phyloP scores from a whole-genome alignment of 331 rosid species.

The Erythrophleum ivorense region DNA sequence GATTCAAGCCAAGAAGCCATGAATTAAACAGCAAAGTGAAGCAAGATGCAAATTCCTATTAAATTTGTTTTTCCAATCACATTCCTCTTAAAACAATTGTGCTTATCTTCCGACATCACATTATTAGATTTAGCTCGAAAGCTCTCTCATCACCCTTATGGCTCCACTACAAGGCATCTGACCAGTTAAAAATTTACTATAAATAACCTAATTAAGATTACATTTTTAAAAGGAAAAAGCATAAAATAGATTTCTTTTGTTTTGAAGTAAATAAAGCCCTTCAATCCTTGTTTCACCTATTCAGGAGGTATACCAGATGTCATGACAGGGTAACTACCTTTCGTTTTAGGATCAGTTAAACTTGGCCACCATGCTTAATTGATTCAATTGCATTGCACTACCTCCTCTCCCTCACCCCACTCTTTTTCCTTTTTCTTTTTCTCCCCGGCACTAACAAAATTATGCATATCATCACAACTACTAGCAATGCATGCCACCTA shows the following conservation, averaged over 20 bases:
- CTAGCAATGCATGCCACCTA: too few species aligned
- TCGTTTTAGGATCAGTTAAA: too few species aligned
- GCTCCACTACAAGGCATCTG: slow-evolving; percentile 2
- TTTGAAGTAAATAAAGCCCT: too few species aligned
- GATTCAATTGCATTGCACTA: too few species aligned
- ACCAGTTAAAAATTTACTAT: too few species aligned
- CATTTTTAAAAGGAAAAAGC: too few species aligned
- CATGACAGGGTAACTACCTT: neutral
- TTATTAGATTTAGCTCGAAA: neutral
- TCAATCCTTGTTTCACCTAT: neutral
- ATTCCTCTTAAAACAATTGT: neutral
- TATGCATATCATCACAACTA: too few species aligned
- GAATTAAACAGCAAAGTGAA: neutral
- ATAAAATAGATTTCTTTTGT: too few species aligned
- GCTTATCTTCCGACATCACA: neutral
- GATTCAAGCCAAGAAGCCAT: slow-evolving; percentile 2
- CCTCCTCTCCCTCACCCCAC: too few species aligned
- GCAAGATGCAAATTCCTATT: neutral
- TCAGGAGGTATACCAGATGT: neutral
- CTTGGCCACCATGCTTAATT: too few species aligned
- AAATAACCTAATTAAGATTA: neutral
- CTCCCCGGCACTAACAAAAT: too few species aligned
- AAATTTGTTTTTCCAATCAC: neutral
- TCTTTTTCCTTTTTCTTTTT: too few species aligned
- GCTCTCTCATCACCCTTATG: neutral